Base-by-base conservation (phyloP, 1,284 basidiomycete genomes). In the Spongiforma sp. region DNA sequence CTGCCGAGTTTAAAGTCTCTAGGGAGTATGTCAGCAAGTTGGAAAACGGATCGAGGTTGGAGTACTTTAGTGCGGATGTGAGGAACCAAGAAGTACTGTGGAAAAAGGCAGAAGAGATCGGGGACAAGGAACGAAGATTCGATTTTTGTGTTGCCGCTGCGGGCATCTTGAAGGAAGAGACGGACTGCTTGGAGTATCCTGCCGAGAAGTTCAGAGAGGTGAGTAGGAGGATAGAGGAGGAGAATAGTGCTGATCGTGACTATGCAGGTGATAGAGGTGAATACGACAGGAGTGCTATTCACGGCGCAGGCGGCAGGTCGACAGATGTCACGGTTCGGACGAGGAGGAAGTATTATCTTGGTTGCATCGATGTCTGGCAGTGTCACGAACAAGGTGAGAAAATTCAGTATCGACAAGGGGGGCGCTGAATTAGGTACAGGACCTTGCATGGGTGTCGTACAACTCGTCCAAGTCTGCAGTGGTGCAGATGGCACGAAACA, bases 301-400 rank as follows among this genome's bases (percentile, higher is more conserved):
- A 91, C 91, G 11, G 91, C 91, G 10, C 91, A 93, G 74, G 91
- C 91, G 0, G 93, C 89, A 14, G 93, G 92, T 10, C 82, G 87
- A 62, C 87, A 92, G 77, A 94, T 93, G 91, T 80, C 75, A 24
- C 83, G 87, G 34, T 92, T 89, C 68, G 86, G 87, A 9, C 85
- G 82, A n/a, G 82, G 84, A 19, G 94, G 93, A 2, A 94, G 92
- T 69, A 93, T 96, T 68, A 86, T 94, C 67, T 78, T 74, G 66
- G 89, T 95, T 69, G 94, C 91, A 28, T 94, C 91, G 64, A 95
- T 96, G 92, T 93, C 90, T 54, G 94, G 93, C 21, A 89, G 88
- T 60, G 89, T 95, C 68, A 93, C 93, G 60, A 95, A 95, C 80
- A 87, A 81, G 78, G 93, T 90, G 70, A 59, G 83, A 64, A 4